Conservation (phyloP, 371 early-diverging fungal species). For the Rhizopus sp. region DNA sequence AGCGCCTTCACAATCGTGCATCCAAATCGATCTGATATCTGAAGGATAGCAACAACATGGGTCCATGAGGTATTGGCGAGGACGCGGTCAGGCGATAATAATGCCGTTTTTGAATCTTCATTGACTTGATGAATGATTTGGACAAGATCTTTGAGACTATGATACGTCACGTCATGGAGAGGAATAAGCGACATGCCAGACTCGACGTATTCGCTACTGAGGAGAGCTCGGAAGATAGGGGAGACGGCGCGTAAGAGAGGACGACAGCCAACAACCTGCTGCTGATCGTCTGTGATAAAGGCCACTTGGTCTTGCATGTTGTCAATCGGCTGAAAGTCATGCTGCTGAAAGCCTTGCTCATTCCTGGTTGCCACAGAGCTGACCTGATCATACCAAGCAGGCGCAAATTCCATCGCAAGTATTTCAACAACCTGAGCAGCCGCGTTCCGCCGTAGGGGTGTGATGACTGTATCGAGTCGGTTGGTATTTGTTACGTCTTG, state of each 20-base stretch:
- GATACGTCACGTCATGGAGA: slow-evolving; percentile 27
- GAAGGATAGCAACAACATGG: slow-evolving; percentile 26
- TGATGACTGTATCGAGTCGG: slow-evolving; percentile 5
- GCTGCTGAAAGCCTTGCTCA: too few species aligned
- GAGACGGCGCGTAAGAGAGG: slow-evolving; percentile 20
- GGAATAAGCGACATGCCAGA: slow-evolving; percentile 15
- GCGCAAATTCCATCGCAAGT: slow-evolving; percentile 13
- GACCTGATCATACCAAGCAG: slow-evolving; percentile 1
- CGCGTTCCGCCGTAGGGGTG: slow-evolving; percentile 20
- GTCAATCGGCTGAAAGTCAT: background rate
- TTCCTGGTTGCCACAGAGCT: background rate
- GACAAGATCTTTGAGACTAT: slow-evolving; percentile 12
- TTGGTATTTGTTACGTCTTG: background rate
- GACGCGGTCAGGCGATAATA: too few species aligned
- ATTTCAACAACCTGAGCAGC: slow-evolving; percentile 40
- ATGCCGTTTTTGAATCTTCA: background rate
- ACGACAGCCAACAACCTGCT: slow-evolving; percentile 13
- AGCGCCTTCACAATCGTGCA: slow-evolving; percentile 8
- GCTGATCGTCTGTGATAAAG: slow-evolving; percentile 25
- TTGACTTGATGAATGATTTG: slow-evolving; percentile 14
- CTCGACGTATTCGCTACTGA: slow-evolving; percentile 30
- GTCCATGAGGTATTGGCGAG: slow-evolving; percentile 13
- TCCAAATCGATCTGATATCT: slow-evolving; percentile 34
- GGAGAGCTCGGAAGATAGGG: slow-evolving; percentile 31
- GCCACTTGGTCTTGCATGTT: background rate